Evolutionary conservation across 2,329 filamentous ascomycete genomes (phyloP).

Genomic region (Penicillium occitanis): DNA sequence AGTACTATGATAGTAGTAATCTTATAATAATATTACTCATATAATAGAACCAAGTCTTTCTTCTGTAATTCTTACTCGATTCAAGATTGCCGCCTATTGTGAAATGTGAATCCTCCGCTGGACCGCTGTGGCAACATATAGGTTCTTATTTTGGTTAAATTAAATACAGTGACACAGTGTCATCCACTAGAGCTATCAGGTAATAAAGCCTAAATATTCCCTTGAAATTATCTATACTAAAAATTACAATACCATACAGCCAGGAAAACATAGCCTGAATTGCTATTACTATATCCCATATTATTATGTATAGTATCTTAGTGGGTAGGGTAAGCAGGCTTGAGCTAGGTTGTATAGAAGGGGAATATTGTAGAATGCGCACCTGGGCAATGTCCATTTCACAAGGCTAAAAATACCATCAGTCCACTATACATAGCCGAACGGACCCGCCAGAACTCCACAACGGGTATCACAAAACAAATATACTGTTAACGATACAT

Average conservation of each 20-base stretch:
- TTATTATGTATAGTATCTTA: background rate
- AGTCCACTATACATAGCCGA: too few species aligned
- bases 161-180: too few species aligned
- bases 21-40: background rate
- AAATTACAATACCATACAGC: background rate
- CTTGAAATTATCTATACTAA: too few species aligned
- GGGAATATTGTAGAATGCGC: background rate
- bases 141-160: too few species aligned
- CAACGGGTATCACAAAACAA: too few species aligned
- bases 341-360: background rate
- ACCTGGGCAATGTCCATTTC: too few species aligned
- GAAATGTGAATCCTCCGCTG: too few species aligned
- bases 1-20: background rate
- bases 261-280: background rate
- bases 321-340: background rate
- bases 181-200: too few species aligned
- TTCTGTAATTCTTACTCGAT: background rate
- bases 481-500: background rate
- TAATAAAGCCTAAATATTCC: too few species aligned
- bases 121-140: too few species aligned
- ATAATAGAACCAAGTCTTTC: background rate
- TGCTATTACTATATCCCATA: background rate
- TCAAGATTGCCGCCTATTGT: background rate
- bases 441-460: too few species aligned
- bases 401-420: too few species aligned